Percentiles rank a stretch among this genome's conserved stretches.
phyloP scores from a whole-genome alignment of 2,329 filamentous ascomycete genomes.

The Zymoseptoria crescenta region DNA sequence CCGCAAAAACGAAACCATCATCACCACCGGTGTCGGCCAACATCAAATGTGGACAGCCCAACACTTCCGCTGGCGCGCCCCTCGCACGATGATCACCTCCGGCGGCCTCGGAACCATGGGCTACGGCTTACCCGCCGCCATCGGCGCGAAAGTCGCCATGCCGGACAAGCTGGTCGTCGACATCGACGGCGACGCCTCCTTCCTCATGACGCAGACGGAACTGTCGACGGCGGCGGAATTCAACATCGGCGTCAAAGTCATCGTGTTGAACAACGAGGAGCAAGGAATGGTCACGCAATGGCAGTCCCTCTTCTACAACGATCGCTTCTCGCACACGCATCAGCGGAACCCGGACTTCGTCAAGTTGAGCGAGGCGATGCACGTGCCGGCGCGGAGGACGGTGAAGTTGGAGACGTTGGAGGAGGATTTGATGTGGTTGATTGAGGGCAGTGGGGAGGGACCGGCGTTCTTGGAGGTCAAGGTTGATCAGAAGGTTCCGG shows the following conservation, averaged over 20 bases:
- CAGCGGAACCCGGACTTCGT: constrained; percentile 94
- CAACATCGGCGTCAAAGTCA: constrained; percentile 91
- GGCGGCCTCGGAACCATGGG: constrained; percentile 96
- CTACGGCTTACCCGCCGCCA: constrained; percentile 86
- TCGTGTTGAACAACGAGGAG: constrained; percentile 93
- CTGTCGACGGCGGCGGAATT: constrained; percentile 89
- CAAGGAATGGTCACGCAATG: constrained; percentile 99
- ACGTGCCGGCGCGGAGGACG: constrained; percentile 65
- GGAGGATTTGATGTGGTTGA: constrained; percentile 77
- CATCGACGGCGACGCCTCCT: constrained; percentile 97
- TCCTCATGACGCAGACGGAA: constrained; percentile 97
- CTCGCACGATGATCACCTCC: constrained; percentile 90
- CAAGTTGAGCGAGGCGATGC: constrained; percentile 88
- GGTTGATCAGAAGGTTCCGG: constrained; percentile 81
- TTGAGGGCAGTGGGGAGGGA: constrained; percentile 65
- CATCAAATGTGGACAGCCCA: constrained; percentile 99
- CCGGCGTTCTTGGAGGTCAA: constrained; percentile 88
- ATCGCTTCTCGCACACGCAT: constrained; percentile 86
- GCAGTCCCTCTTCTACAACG: constrained; percentile 96
- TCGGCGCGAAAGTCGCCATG: constrained; percentile 82
- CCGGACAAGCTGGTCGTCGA: constrained; percentile 83
- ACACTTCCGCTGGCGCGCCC: constrained; percentile 89
- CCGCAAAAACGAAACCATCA: constrained; percentile 76
- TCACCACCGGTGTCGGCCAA: constrained; percentile 90
- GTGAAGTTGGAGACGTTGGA: constrained; percentile 68